Conservation (phyloP, 2,329 filamentous ascomycete genomes). For the Penicillium sp. region DNA sequence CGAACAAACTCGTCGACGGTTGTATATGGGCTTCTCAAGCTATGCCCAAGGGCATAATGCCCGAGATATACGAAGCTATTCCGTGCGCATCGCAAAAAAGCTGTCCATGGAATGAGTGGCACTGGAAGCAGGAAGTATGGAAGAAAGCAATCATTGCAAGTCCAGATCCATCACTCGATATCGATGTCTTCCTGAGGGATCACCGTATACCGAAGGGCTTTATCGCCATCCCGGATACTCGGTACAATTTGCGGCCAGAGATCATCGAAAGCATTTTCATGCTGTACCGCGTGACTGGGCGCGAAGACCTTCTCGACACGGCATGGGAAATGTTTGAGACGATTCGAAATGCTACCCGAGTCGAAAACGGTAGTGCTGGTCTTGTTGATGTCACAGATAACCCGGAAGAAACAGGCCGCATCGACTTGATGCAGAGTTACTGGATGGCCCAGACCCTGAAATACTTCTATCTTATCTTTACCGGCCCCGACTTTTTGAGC, state of each 20-base stretch:
- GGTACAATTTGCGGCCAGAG: slow-evolving; percentile 60
- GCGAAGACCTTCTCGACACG: slow-evolving; percentile 70
- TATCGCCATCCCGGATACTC: slow-evolving; percentile 11
- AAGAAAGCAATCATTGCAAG: slow-evolving; percentile 11
- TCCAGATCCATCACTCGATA: slow-evolving; percentile 3
- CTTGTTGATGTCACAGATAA: slow-evolving; percentile 24
- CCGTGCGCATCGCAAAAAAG: slow-evolving; percentile 41
- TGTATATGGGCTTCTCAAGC: slow-evolving; percentile 56
- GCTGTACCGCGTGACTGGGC: slow-evolving; percentile 85
- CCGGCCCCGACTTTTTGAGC: slow-evolving; percentile 62
- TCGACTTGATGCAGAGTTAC: slow-evolving; percentile 79
- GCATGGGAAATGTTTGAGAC: slow-evolving; percentile 84
- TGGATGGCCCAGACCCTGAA: slow-evolving; percentile 90
- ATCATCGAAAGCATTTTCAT: slow-evolving; percentile 87
- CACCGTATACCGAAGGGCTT: slow-evolving; percentile 19
- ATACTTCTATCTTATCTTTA: slow-evolving; percentile 84
- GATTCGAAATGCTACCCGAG: slow-evolving; percentile 64
- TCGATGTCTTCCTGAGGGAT: slow-evolving; percentile 12
- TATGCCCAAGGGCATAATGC: slow-evolving; percentile 54
- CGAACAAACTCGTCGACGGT: slow-evolving; percentile 52
- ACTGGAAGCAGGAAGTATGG: slow-evolving; percentile 30
- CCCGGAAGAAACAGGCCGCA: slow-evolving; percentile 33
- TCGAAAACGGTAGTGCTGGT: slow-evolving; percentile 65
- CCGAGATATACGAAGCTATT: slow-evolving; percentile 47
- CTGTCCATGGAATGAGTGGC: slow-evolving; percentile 41